Base-by-base conservation (phyloP, 495 filamentous ascomycete species). In the Lichenothelia convexa region DNA sequence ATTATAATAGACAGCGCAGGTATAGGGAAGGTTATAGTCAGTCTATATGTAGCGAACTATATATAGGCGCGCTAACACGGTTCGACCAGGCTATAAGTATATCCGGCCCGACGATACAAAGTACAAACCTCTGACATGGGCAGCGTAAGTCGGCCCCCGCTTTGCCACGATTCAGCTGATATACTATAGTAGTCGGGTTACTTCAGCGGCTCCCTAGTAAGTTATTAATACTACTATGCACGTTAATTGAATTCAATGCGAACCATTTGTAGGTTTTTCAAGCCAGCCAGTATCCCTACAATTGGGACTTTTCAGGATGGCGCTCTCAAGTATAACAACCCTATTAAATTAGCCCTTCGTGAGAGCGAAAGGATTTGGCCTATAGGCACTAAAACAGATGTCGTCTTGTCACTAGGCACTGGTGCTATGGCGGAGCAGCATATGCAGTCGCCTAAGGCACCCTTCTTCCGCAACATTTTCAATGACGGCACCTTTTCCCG, bases 261-360 rank as follows among this genome's bases (percentile, higher is more conserved):
- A 35, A 39, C 20, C 17, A 7, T 13, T 15, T 21, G 11, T 16
- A 23, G 30, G 11, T 27, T 35, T 18, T 45, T 45, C 16, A 15
- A 21, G 9, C 39, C 42, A 2, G 26, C 23, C 4, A 17, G 9
- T 3, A 32, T 45, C 1, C 12, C 31, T 5, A 32, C 20, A 21
- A 23, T 31, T 19, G 46, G 45, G 30, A 48, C 49, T 21, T 57
- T 51, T 41, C 44, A 50, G 46, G 55, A 60, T 43, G 47, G 51
- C 15, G 51, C 46, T 8, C 35, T 60, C 18, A 42, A 36, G 15
- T 44, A 58, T 24, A 58, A 57, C 30, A 56, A 57, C 36, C 54
- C 50, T 0, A 34, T 55, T 18, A 46, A 56, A 21, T 32, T 61
- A 18, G 52, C 52, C 17, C 30, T 53, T 13, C 45, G 45, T 45